These are phyloP conservation scores for Talaromyces nanjingensis DNA, from an alignment of 495 filamentous ascomycete genomes.

Conservation along the genomic window DNA sequence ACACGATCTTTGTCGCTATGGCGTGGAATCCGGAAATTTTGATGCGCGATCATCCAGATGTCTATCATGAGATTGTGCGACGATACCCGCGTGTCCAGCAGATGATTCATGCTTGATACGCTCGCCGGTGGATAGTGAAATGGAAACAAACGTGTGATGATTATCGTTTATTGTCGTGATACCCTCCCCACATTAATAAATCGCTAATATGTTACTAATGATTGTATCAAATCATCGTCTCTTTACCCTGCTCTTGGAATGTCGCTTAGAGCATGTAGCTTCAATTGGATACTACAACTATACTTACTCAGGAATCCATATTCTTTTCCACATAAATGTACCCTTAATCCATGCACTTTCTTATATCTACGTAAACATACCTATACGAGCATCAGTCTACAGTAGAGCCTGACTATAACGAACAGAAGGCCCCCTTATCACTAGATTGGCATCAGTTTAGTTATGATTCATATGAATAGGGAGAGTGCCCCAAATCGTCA, in stretches of 20 bases:
- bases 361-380: neutral
- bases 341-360: neutral
- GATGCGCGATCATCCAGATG: constrained; percentile 71
- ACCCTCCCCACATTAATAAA: neutral
- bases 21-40: constrained; percentile 87
- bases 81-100: constrained; percentile 82
- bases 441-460: no score
- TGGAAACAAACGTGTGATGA: neutral
- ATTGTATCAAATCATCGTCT: neutral
- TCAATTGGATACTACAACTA: neutral
- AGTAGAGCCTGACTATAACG: no score
- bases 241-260: neutral
- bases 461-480: no score
- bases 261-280: neutral
- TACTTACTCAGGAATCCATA: neutral
- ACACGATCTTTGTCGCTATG: constrained; percentile 82
- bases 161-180: neutral
- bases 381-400: neutral
- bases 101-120: constrained; percentile 49
- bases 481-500: no score
- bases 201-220: neutral
- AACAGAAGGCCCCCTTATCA: no score
- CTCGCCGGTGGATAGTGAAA: neutral
- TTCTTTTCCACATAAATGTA: neutral
- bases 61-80: constrained; percentile 66